These are phyloP conservation scores for Aspergillus uvarum DNA, from an alignment of 2,329 filamentous ascomycete genomes.

Conservation along the genomic window DNA sequence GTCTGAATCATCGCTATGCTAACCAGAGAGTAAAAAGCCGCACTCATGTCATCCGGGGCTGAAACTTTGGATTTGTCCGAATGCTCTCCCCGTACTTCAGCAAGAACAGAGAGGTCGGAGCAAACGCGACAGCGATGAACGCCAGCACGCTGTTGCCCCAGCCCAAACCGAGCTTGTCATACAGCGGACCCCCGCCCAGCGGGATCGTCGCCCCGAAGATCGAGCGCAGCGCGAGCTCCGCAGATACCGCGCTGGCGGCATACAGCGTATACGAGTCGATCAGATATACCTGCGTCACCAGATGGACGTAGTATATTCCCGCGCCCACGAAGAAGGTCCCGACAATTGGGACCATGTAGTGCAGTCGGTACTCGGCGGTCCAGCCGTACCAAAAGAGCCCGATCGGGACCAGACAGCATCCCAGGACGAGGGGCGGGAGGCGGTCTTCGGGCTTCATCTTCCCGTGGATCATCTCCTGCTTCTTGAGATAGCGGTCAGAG, in stretches of 20 bases:
- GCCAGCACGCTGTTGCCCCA: slow-evolving; percentile 19
- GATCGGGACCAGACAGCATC: slow-evolving; percentile 50
- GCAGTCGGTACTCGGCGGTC: slow-evolving; percentile 16
- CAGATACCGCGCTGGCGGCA: slow-evolving; percentile 17
- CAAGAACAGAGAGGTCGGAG: slow-evolving; percentile 11
- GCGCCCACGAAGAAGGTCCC: slow-evolving; percentile 35
- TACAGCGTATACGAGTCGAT: slow-evolving; percentile 19
- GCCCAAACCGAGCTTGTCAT: slow-evolving; percentile 15
- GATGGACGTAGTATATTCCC: slow-evolving; percentile 26
- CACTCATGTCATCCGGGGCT: slow-evolving; percentile 12
- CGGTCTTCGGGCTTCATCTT: slow-evolving; percentile 48
- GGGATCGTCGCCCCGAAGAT: slow-evolving; percentile 18
- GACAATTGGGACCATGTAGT: slow-evolving; percentile 25
- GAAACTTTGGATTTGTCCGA: slow-evolving; percentile 18
- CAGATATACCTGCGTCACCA: slow-evolving; percentile 18
- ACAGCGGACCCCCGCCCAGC: slow-evolving; percentile 14
- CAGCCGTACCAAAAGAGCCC: slow-evolving; percentile 28
- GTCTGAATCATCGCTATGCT: background rate
- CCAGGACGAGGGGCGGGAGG: slow-evolving; percentile 52
- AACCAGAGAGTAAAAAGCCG: background rate
- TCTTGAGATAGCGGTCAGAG: slow-evolving; percentile 14
- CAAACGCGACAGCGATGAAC: slow-evolving; percentile 17
- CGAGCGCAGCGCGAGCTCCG: slow-evolving; percentile 16
- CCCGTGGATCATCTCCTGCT: slow-evolving; percentile 11
- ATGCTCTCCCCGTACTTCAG: slow-evolving; percentile 18